Evolutionary conservation across 768 basidiomycete species (phyloP).

Genomic region (Hericium erinaceus): DNA sequence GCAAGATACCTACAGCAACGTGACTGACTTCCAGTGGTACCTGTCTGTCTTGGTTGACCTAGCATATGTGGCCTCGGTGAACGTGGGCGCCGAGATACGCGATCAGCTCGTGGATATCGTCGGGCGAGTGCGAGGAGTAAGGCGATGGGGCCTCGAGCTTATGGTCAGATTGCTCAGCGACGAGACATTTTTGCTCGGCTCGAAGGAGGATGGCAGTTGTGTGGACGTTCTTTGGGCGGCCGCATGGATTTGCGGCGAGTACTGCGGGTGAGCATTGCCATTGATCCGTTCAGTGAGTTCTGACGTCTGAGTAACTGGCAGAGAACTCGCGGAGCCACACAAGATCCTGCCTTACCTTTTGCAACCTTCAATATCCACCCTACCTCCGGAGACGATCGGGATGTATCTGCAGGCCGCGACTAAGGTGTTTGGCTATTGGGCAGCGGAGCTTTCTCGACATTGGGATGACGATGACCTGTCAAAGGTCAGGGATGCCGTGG

Average conservation of each 20-base stretch:
- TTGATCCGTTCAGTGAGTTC: neutral
- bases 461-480: constrained; percentile 72
- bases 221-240: constrained; percentile 88
- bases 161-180: constrained; percentile 79
- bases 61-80: constrained; percentile 75
- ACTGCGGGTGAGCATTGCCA: constrained; percentile 51
- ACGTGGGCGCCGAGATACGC: constrained; percentile 68
- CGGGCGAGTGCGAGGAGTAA: constrained; percentile 66
- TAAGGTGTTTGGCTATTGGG: constrained; percentile 86
- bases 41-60: constrained; percentile 90
- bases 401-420: constrained; percentile 75
- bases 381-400: constrained; percentile 57
- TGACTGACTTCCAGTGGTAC: constrained; percentile 96
- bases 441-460: constrained; percentile 58
- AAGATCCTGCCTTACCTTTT: constrained; percentile 65
- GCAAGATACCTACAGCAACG: constrained; percentile 73
- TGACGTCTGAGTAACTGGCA: constrained; percentile 20
- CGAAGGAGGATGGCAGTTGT: constrained; percentile 63
- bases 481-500: constrained; percentile 56
- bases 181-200: constrained; percentile 59
- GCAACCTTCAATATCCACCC: constrained; percentile 43
- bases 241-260: constrained; percentile 95
- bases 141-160: constrained; percentile 74
- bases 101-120: constrained; percentile 84
- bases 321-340: constrained; percentile 72